phyloP scores from a whole-genome alignment of 495 filamentous ascomycete species.

The Aspergillus sclerotiicarbonarius region DNA sequence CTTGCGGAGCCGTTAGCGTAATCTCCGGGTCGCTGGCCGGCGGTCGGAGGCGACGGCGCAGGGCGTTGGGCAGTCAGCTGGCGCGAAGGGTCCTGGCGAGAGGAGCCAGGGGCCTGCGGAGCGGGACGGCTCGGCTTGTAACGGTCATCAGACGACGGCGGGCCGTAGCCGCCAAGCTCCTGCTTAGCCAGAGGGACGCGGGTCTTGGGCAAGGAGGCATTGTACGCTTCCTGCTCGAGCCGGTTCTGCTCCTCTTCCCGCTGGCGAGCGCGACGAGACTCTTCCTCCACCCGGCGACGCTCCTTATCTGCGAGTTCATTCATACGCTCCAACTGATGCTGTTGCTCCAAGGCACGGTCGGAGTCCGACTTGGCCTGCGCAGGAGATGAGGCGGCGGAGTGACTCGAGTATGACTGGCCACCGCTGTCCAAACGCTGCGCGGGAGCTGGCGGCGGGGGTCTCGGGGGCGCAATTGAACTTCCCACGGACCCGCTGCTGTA shows the following conservation, averaged over 20 bases:
- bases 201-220: conserved; percentile 77
- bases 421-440: conserved; percentile 41
- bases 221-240: conserved; percentile 78
- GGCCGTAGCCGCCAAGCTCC: conserved; percentile 72
- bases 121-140: conserved; percentile 79
- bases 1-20: conserved; percentile 19
- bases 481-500: conserved; percentile 48
- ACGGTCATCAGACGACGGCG: conserved; percentile 51
- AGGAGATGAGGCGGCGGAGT: conserved; percentile 39
- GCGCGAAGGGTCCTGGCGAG: conserved; percentile 43
- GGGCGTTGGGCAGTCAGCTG: conserved; percentile 55
- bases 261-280: conserved; percentile 53
- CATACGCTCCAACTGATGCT: conserved; percentile 46
- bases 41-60: conserved; percentile 54
- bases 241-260: conserved; percentile 64
- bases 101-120: conserved; percentile 50
- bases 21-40: conserved; percentile 26
- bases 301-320: conserved; percentile 51
- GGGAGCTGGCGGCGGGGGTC: conserved; percentile 61
- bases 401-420: conserved; percentile 35
- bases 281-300: conserved; percentile 51
- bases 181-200: conserved; percentile 80
- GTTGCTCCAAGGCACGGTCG: conserved; percentile 41
- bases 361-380: conserved; percentile 31
- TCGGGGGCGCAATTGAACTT: conserved; percentile 73